These are phyloP conservation scores for Kurtzmaniella quercitrusa DNA, from an alignment of 1,139 yeast genomes.

Conservation along the genomic window DNA sequence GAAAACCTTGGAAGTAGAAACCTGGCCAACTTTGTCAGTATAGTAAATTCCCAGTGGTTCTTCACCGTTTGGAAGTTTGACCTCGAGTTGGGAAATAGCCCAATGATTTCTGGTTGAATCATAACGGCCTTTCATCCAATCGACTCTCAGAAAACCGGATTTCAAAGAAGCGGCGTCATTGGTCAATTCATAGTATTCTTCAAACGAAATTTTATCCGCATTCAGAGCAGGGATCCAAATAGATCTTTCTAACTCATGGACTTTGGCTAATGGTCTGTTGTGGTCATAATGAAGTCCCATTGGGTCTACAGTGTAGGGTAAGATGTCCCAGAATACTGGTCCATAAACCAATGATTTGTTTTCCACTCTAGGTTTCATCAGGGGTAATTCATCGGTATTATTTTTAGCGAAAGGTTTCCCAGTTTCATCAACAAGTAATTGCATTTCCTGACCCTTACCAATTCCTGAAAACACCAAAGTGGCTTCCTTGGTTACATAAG, in stretches of 20 bases:
- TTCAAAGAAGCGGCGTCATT: conserved; percentile 70
- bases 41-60: conserved; percentile 65
- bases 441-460: conserved; percentile 45
- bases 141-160: conserved; percentile 72
- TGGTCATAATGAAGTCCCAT: conserved; percentile 61
- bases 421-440: conserved; percentile 17
- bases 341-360: conserved; percentile 50
- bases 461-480: conserved; percentile 49
- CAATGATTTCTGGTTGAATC: conserved; percentile 40
- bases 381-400: conserved; percentile 17
- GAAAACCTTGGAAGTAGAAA: conserved; percentile 67
- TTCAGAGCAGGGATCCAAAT: conserved; percentile 60
- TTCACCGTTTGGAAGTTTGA: conserved; percentile 21
- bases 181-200: conserved; percentile 80
- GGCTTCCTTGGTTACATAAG: conserved; percentile 57
- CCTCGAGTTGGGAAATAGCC: conserved; percentile 44
- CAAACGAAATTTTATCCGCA: conserved; percentile 46
- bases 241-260: conserved; percentile 61
- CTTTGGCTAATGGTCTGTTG: conserved; percentile 62
- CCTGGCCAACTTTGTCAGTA: conserved; percentile 90
- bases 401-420: conserved; percentile 2
- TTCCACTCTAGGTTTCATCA: conserved; percentile 29
- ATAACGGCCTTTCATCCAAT: conserved; percentile 58
- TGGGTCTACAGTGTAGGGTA: conserved; percentile 45
- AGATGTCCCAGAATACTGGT: conserved; percentile 39